Base-by-base conservation (phyloP, 345 rosid genomes). In the Turritis glabra region DNA sequence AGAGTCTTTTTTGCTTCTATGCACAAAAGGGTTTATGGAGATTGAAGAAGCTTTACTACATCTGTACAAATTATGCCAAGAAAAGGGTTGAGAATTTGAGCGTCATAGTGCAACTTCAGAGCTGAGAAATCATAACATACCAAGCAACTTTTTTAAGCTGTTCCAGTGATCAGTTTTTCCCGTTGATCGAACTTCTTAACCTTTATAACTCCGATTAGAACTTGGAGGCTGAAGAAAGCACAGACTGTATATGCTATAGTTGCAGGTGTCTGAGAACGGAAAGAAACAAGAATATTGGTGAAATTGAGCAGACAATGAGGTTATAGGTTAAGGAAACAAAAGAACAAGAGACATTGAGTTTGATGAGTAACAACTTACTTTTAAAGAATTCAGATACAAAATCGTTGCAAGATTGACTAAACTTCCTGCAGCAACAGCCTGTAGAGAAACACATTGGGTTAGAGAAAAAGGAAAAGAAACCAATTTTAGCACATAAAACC, bases 361-460 rank as follows among this genome's bases (percentile, higher is more conserved):
- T 69, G 25, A 44, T 46, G 37, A 27, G 47, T 43, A 10, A 65
- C 17, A 74, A 79, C 93, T 88, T 85, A 91, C 98, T 75, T 83
- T 82, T 56, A 94, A 63, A n/a, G 97, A 86, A 64, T 94, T 88
- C 70, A 94, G 92, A 82, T 86, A 87, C 82, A 93, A 84, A 80
- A 91, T 84, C 63, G 98, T 93, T 62, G 92, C 98, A 5, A 94
- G 92, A 82, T 94, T 94, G 70, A 94, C 76, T 75, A 94, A 83
- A 81, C 98, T 94, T 81, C 97, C 97, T 71, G 95, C 92, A 73
- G 97, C 99, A 52, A 95, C 95, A 14, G 90, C 90, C 98, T 94
- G 90, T 79, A 64, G 64, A 33, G 22, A 64, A 35, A 44, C 37
- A 12, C 47, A 64, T 64, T 14, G 35, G 8, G 6, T 59, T 59